A percentile compares a stretch with the other conserved stretches of the same genome.
Conservation (phyloP, 371 early-diverging fungal genomes). For the Mortierella sp. region DNA sequence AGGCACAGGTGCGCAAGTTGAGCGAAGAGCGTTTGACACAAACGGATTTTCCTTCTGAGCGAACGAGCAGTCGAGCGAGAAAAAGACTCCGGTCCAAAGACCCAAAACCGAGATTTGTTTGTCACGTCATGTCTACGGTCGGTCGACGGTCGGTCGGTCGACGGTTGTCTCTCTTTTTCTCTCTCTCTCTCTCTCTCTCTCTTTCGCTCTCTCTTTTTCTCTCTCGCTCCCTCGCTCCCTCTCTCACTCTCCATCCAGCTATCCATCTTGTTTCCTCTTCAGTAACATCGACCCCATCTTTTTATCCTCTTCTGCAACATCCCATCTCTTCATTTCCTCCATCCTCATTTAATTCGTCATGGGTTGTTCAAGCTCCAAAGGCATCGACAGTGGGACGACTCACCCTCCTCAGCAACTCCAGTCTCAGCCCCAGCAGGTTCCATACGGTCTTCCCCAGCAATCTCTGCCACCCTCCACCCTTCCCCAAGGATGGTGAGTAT, state of each 20-base stretch:
- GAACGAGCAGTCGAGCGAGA: too few species aligned
- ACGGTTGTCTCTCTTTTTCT: too few species aligned
- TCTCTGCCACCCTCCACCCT: conserved; percentile 41
- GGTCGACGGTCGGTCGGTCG: too few species aligned
- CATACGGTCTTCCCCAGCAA: conserved; percentile 22
- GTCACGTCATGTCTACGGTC: too few species aligned
- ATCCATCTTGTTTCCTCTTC: neutral
- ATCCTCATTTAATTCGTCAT: neutral
- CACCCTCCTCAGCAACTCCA: conserved; percentile 15
- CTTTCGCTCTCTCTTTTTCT: neutral
- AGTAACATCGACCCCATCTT: neutral
- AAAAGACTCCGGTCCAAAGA: too few species aligned
- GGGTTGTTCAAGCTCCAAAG: conserved; percentile 42
- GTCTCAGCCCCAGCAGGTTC: conserved; percentile 11
- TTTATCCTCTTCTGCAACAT: neutral
- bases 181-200: neutral
- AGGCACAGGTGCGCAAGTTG: neutral
- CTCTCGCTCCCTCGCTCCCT: neutral
- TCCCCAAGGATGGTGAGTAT: conserved; percentile 42
- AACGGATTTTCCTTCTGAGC: too few species aligned
- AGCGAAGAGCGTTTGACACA: neutral
- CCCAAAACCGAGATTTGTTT: too few species aligned
- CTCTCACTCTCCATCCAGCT: neutral
- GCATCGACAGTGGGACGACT: conserved; percentile 6
- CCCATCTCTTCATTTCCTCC: too few species aligned